These are phyloP conservation scores for Tanacetum coccineum DNA, from an alignment of 129 eudicot species.

Conservation along the genomic window DNA sequence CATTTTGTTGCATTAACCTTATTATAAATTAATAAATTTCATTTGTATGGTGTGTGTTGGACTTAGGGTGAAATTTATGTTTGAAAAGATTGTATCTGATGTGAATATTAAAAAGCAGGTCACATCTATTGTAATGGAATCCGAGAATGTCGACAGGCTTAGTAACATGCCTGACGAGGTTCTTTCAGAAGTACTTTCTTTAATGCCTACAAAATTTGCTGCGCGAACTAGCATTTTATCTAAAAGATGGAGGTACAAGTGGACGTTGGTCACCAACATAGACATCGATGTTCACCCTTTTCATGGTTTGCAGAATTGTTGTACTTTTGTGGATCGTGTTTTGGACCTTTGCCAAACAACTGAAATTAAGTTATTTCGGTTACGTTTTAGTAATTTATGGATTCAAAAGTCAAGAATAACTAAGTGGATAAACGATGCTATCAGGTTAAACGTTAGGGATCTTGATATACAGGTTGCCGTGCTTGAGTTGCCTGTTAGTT, in stretches of 20 bases:
- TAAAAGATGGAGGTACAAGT: slow-evolving; percentile 20
- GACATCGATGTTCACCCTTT: slow-evolving; percentile 14
- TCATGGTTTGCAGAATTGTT: not conserved
- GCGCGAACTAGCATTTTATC: slow-evolving; percentile 25
- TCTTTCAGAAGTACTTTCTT: slow-evolving; percentile 2
- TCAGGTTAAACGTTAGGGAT: not conserved
- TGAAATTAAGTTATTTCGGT: not conserved
- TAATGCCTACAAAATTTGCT: slow-evolving; percentile 21
- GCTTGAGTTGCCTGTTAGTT: not conserved
- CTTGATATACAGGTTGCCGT: not conserved
- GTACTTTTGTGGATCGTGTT: slow-evolving; percentile 8
- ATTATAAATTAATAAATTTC: too few relatives aligned
- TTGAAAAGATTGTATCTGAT: too few relatives aligned
- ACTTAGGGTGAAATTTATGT: too few relatives aligned
- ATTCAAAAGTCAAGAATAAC: not conserved
- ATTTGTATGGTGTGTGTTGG: too few relatives aligned
- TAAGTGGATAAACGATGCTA: slow-evolving; percentile 18
- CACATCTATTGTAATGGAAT: too few relatives aligned
- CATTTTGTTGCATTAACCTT: too few relatives aligned
- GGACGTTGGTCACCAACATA: slow-evolving; percentile 14
- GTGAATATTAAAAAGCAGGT: too few relatives aligned
- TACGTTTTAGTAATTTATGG: not conserved
- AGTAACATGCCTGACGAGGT: too few relatives aligned
- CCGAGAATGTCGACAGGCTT: too few relatives aligned
- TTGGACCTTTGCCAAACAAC: not conserved